These are phyloP conservation scores for Termitomyces sp. DNA, from an alignment of 768 basidiomycete genomes.

Conservation along the genomic window DNA sequence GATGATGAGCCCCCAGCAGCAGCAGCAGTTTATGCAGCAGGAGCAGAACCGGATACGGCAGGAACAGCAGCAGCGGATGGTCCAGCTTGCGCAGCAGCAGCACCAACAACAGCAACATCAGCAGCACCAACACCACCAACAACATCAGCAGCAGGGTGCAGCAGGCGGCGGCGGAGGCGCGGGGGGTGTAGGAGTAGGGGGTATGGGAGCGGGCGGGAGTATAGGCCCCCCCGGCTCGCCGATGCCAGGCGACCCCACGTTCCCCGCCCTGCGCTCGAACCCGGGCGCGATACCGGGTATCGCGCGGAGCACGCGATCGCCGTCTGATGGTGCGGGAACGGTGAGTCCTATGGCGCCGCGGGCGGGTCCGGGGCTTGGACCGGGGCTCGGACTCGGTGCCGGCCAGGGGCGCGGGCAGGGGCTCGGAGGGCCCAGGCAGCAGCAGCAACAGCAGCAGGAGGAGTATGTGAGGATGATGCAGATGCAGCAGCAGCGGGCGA, in stretches of 20 bases:
- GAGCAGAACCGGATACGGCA: constrained; percentile 16
- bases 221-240: constrained; percentile 43
- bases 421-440: no score
- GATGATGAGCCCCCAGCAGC: constrained; percentile 21
- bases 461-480: constrained; percentile 55
- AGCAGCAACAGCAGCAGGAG: constrained; percentile 29
- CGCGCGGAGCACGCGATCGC: constrained; percentile 68
- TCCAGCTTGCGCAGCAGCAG: constrained; percentile 22
- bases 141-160: constrained; percentile 25
- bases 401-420: no score
- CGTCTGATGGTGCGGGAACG: constrained; percentile 47
- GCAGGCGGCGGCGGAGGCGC: background rate
- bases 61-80: constrained; percentile 9
- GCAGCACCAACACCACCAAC: background rate
- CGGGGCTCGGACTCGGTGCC: constrained; percentile 11
- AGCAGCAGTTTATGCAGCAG: constrained; percentile 25
- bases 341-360: constrained; percentile 41
- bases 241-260: constrained; percentile 32
- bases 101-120: constrained; percentile 15
- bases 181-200: no score
- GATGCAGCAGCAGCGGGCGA: constrained; percentile 32
- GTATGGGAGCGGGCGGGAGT: no score
- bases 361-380: background rate
- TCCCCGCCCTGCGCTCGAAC: constrained; percentile 52
- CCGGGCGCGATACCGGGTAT: constrained; percentile 58